Evolutionary conservation across 345 rosid species (phyloP), one percentile per base, ranked within the genome.

Genomic region (Euphorbia tirucalli): DNA sequence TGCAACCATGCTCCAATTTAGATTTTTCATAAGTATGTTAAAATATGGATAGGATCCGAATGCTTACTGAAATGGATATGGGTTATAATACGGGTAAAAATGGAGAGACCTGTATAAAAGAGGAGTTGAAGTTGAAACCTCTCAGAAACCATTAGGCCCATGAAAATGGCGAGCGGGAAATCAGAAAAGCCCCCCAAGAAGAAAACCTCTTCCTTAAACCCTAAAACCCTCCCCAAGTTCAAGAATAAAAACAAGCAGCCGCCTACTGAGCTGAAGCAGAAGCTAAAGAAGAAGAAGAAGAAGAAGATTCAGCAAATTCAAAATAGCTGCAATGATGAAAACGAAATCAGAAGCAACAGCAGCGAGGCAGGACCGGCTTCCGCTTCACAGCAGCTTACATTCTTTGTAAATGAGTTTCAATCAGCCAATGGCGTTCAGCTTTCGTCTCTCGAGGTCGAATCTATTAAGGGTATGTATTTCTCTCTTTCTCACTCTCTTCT

Each of bases 401-500:
- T 75, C 79, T 88, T 92, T 60, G 43, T 90, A 2, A 74, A 71
- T 39, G 79, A 82, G 49, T 84, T 87, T 58, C 84, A 88, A 62
- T 88, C 93, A 18, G 87, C 88, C 80, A 85, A 80, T 79, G 85
- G 74, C 55, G 67, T 92, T 15, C 71, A 75, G 28, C 87, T 90
- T 9, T 90, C 93, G 65, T 82, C 91, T 57, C 83, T 90, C 58
- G 96, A 90, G 86, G 83, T 87, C 32, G 91, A 92, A 70, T 79
- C 92, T 31, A 79, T 88, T 32, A 81, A 74, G 75, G 96, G 93
- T 90, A 44, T 54, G 9, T 48, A 61, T 58, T 67, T 32, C 19
- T 32, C 28, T 56, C n/a, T n/a, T n/a, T n/a, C n/a, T n/a, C n/a
- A n/a, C n/a, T n/a, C n/a, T n/a, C n/a, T n/a, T n/a, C 5, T 32